Percentiles rank a stretch among this genome's conserved stretches.
These are phyloP conservation scores for Fusarium domesticum DNA, from an alignment of 2,329 filamentous ascomycete species.

Conservation along the genomic window DNA sequence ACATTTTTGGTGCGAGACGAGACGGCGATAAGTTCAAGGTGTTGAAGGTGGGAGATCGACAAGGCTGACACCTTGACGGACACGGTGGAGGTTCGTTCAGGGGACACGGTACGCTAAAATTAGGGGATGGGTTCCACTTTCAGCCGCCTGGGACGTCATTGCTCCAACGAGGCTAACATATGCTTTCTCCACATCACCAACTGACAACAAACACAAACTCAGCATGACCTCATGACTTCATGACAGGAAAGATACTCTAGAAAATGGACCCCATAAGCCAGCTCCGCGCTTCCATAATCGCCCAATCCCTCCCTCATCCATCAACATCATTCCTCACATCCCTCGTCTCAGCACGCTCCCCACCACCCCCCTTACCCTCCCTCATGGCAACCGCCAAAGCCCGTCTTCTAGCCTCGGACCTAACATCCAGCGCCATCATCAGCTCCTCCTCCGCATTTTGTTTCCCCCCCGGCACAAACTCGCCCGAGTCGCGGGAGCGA, in stretches of 20 bases:
- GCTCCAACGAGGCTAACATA: conserved; percentile 18
- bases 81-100: conserved; percentile 21
- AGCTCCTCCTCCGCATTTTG: conserved; percentile 38
- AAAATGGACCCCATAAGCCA: conserved; percentile 43
- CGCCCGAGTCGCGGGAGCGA: conserved; percentile 52
- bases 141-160: conserved; percentile 27
- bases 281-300: conserved; percentile 48
- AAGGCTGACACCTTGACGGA: conserved; percentile 15
- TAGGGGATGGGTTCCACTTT: conserved; percentile 15
- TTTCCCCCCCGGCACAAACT: conserved; percentile 54
- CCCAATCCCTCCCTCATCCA: conserved; percentile 53
- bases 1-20: conserved; percentile 48
- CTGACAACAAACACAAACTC: too few relatives aligned
- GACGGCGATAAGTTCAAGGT: neutral
- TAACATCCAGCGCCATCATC: conserved; percentile 54
- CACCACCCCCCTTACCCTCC: conserved; percentile 62
- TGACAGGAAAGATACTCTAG: neutral
- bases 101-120: conserved; percentile 18
- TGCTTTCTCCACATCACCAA: too few relatives aligned
- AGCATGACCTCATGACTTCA: conserved; percentile 1
- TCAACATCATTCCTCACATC: conserved; percentile 59
- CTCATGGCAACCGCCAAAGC: conserved; percentile 77
- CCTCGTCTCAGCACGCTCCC: conserved; percentile 56
- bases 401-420: conserved; percentile 74
- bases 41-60: conserved; percentile 8